Percentiles rank a stretch among this genome's conserved stretches.
These are phyloP conservation scores for Trichoderma brevicompactum DNA, from an alignment of 2,329 filamentous ascomycete genomes.

Conservation along the genomic window DNA sequence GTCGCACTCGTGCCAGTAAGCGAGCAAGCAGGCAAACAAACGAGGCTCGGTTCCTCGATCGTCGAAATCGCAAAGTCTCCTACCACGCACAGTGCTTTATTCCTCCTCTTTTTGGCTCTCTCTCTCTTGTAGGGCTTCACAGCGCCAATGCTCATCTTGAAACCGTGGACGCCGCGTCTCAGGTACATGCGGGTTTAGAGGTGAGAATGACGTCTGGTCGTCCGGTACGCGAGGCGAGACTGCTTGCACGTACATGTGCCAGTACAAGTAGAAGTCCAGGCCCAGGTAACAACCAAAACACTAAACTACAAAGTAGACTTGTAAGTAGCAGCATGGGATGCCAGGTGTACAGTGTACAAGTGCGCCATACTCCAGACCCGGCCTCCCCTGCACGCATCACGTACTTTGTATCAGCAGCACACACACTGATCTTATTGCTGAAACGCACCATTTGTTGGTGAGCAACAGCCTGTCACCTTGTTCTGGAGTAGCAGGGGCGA, in stretches of 20 bases:
- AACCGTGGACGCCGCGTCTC: conserved; percentile 14
- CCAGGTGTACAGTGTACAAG: not conserved
- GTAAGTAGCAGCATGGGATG: not conserved
- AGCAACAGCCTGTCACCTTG: conserved; percentile 19
- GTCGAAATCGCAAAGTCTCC: not conserved
- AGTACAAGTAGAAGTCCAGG: no score
- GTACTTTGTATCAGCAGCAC: conserved; percentile 12
- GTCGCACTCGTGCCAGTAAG: conserved; percentile 13
- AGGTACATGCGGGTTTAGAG: not conserved
- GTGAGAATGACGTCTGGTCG: conserved; percentile 8
- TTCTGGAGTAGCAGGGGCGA: conserved; percentile 24
- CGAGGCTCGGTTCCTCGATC: conserved; percentile 6
- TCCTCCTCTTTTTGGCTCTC: not conserved
- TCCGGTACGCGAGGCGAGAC: not conserved
- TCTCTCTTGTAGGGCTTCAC: conserved; percentile 8
- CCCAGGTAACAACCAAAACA: no score
- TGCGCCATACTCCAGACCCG: not conserved
- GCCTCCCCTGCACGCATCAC: not conserved
- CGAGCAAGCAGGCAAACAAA: conserved; percentile 17
- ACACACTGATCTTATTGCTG: conserved; percentile 4
- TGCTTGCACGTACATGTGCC: no score
- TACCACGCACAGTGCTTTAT: conserved; percentile 10
- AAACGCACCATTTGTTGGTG: conserved; percentile 24
- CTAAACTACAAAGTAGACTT: no score
- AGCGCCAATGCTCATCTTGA: conserved; percentile 16